phyloP scores from a whole-genome alignment of 2,329 filamentous ascomycete species.

The Meredithiella fracta region DNA sequence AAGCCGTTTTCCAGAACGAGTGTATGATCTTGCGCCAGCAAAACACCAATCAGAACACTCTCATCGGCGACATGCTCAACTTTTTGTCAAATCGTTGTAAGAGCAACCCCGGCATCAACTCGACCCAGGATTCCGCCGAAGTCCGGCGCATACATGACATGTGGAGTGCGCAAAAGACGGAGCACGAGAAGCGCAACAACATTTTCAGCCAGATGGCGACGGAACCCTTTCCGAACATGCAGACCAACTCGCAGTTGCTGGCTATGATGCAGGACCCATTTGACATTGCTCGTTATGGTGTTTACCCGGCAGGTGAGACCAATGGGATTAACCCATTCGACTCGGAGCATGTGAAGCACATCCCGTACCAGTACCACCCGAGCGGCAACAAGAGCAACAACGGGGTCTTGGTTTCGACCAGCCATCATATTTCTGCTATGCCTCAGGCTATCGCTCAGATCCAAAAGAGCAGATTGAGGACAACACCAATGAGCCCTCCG shows the following conservation, averaged over 20 bases:
- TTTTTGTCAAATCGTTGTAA: constrained; percentile 24
- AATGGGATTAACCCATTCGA: constrained; percentile 92
- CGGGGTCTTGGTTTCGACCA: neutral
- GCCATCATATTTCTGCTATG: neutral
- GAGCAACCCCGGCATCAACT: constrained; percentile 9
- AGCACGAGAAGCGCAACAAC: constrained; percentile 9
- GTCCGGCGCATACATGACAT: constrained; percentile 35
- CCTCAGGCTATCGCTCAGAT: neutral
- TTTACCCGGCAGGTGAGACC: constrained; percentile 80
- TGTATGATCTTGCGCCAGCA: constrained; percentile 36
- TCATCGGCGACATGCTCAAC: constrained; percentile 40
- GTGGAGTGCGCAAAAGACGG: constrained; percentile 1
- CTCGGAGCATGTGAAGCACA: constrained; percentile 84
- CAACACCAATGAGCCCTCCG: neutral
- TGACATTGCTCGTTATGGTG: constrained; percentile 44
- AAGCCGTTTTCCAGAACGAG: constrained; percentile 45
- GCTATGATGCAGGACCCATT: constrained; percentile 37
- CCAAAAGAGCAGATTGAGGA: neutral
- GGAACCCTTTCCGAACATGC: constrained; percentile 11
- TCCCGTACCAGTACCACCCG: constrained; percentile 53
- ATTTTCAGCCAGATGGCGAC: constrained; percentile 11
- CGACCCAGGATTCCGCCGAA: constrained; percentile 19
- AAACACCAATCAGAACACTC: constrained; percentile 31
- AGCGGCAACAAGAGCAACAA: constrained; percentile 13
- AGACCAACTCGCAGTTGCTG: constrained; percentile 18